Conservation (phyloP, 192 early-diverging fungal genomes). For the Phycomyces blakesleeanus region DNA sequence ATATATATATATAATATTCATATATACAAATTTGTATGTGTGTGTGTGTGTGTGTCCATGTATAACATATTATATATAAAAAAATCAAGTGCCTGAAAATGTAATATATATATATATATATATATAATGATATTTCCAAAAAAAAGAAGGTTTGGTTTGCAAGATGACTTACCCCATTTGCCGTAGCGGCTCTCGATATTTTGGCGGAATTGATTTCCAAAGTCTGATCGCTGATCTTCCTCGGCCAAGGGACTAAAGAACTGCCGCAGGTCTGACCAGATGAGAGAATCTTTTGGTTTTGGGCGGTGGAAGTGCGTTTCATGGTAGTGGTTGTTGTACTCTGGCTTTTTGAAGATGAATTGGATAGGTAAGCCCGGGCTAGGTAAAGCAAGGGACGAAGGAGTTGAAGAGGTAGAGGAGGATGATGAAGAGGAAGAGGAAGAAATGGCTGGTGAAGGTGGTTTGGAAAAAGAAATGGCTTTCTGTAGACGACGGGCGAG, state of each 20-base stretch:
- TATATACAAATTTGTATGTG: background rate
- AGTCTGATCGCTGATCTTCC: conserved; percentile 5
- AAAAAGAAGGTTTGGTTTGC: background rate
- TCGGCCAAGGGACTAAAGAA: background rate
- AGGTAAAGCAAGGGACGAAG: background rate
- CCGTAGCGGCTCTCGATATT: conserved; percentile 29
- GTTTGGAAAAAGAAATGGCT: background rate
- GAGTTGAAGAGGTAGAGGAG: background rate
- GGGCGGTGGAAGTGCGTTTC: conserved; percentile 2
- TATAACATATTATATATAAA: too few relatives aligned
- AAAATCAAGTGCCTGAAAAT: too few relatives aligned
- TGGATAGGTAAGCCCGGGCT: background rate
- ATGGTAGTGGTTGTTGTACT: background rate
- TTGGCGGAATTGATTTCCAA: conserved; percentile 30
- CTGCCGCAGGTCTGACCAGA: background rate
- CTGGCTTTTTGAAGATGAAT: conserved; percentile 20
- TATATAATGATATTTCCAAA: background rate
- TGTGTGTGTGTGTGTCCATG: too few relatives aligned
- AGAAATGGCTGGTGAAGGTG: conserved; percentile 4
- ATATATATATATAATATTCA: background rate
- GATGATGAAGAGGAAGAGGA: background rate
- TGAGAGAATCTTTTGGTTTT: background rate
- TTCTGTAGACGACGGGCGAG: conserved; percentile 5
- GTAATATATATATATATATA: too few relatives aligned
- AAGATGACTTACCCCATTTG: conserved; percentile 28